Conservation (phyloP, 2,329 filamentous ascomycete genomes). For the Bipolaris oryzae region DNA sequence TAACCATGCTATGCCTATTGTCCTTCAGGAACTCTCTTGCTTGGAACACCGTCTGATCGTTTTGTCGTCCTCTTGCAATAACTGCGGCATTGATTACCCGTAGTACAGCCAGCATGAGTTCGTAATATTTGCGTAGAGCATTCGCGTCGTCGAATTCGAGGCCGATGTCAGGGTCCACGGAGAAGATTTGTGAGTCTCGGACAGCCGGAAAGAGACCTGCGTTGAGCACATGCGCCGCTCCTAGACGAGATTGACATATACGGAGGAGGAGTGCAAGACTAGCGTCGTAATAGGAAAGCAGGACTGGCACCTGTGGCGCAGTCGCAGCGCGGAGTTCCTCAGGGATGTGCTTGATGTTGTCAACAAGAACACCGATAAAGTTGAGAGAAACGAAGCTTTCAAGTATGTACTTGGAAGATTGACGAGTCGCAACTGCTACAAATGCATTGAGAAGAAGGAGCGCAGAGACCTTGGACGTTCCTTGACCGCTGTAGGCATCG, state of each 20-base stretch:
- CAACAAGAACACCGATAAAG: slow-evolving; percentile 87
- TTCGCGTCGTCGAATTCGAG: slow-evolving; percentile 72
- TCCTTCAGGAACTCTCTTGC: slow-evolving; percentile 80
- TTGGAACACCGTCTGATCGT: slow-evolving; percentile 72
- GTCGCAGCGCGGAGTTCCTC: slow-evolving; percentile 61
- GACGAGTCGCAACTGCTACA: slow-evolving; percentile 72
- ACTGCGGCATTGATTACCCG: slow-evolving; percentile 83
- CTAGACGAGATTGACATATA: slow-evolving; percentile 81
- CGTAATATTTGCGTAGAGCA: slow-evolving; percentile 81
- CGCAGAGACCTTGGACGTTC: slow-evolving; percentile 81
- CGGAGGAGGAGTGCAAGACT: slow-evolving; percentile 82
- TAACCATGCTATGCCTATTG: slow-evolving; percentile 82
- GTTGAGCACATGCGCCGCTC: slow-evolving; percentile 85
- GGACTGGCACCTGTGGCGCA: slow-evolving; percentile 57
- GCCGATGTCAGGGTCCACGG: slow-evolving; percentile 89
- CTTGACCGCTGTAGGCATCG: slow-evolving; percentile 85
- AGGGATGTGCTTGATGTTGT: slow-evolving; percentile 80
- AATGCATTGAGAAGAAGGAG: slow-evolving; percentile 82
- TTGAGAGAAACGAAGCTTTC: slow-evolving; percentile 84
- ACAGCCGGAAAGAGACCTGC: slow-evolving; percentile 84
- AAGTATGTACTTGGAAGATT: slow-evolving; percentile 75
- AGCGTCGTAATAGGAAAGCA: slow-evolving; percentile 70
- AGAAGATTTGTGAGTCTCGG: slow-evolving; percentile 82
- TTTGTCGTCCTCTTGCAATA: slow-evolving; percentile 80
- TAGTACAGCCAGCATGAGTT: slow-evolving; percentile 78